Base-by-base conservation (phyloP, 495 filamentous ascomycete genomes). In the Xylaria curta region DNA sequence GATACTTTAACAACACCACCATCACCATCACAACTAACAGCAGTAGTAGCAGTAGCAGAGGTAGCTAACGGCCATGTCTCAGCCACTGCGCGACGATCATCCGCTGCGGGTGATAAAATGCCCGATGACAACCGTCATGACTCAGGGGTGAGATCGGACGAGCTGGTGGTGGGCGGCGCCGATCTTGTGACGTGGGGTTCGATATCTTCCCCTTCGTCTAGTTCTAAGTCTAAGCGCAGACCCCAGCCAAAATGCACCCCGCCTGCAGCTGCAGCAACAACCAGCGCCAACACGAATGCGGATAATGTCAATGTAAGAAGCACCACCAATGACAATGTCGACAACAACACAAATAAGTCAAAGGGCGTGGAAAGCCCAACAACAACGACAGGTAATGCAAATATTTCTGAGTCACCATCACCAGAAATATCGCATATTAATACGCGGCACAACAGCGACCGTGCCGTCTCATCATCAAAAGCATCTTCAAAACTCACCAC, bases 211-310 rank as follows among this genome's bases (percentile, higher is more conserved):
- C 10, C 40, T 12, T 19, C 40, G 36, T 26, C 44, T n/a, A n/a
- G n/a, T n/a, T n/a, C n/a, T n/a, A n/a, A n/a, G n/a, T n/a, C n/a
- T 6, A 56, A 31, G 8, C 47, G 33, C 9, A 51, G 36, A 64
- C 46, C 59, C 47, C 59, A 46, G 47, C 59, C 21, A 61, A 46
- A 46, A 24, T 40, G 38, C 59, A 56, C 68, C 46, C 68, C 68
- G 36, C 68, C 44, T 64, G 5, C 65, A 44, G 36, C 38, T 15
- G 38, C 47, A 56, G 24, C 28, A 46, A 3, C 44, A 26, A 49
- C 36, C 5, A 3, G 5, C 17, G 10, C 31, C 24, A 44, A 64
- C 3, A 28, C 40, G 3, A 38, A 38, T 21, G n/a, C 42, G n/a
- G 19, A 33, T 26, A 26, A 26, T 3, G 17, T n/a, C 13, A 42